Evolutionary conservation across 75 land plant species (phyloP).

Genomic region (Pinus tabuliformis): DNA sequence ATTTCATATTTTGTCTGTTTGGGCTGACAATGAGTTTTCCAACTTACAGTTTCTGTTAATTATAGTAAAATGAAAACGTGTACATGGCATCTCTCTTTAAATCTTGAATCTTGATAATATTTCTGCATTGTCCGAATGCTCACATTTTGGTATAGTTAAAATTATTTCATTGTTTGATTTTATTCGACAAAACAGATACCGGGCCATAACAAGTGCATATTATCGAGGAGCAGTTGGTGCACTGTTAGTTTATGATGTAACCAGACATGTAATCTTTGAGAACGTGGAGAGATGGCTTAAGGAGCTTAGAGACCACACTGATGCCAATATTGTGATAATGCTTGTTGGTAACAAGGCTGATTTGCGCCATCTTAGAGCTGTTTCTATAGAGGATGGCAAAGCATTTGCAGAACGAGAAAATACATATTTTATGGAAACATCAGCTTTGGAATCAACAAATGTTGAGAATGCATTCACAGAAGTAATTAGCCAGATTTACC

Average conservation of each 20-base stretch:
- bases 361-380: constrained; percentile 71
- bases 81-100: not conserved
- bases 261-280: constrained; percentile 75
- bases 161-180: not conserved
- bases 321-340: constrained; percentile 77
- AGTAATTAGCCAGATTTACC: constrained; percentile 65
- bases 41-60: not conserved
- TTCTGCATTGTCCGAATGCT: not conserved
- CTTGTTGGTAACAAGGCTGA: constrained; percentile 82
- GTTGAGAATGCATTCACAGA: constrained; percentile 80
- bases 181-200: constrained; percentile 30
- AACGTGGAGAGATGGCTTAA: constrained; percentile 83
- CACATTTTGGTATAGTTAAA: not conserved
- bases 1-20: not conserved
- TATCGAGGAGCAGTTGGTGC: constrained; percentile 84
- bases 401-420: constrained; percentile 65
- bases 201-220: constrained; percentile 86
- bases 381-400: constrained; percentile 63
- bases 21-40: not conserved
- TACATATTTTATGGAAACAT: constrained; percentile 73
- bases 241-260: constrained; percentile 68
- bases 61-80: not conserved
- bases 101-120: not conserved
- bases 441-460: constrained; percentile 69
- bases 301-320: constrained; percentile 77